Percentiles rank a stretch among this genome's conserved stretches.
These are phyloP conservation scores for Fonsecaea pedrosoi DNA, from an alignment of 2,329 filamentous ascomycete genomes.

Conservation along the genomic window DNA sequence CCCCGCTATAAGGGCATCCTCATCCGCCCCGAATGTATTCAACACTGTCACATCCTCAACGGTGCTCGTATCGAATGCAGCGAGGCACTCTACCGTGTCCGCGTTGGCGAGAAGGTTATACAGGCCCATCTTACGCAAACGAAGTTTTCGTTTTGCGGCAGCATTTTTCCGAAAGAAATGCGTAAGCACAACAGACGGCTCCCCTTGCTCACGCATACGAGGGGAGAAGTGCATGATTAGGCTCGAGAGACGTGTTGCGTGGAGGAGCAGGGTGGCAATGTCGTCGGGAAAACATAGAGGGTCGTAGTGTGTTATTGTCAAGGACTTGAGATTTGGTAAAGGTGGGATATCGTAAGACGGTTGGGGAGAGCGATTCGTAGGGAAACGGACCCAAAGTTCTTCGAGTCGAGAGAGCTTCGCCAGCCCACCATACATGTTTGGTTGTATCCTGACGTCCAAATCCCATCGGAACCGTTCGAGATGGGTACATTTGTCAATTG, in stretches of 20 bases:
- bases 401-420: conserved; percentile 57
- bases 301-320: conserved; percentile 66
- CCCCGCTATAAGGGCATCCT: conserved; percentile 31
- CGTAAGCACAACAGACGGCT: conserved; percentile 62
- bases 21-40: conserved; percentile 58
- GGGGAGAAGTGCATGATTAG: conserved; percentile 67
- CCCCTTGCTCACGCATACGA: conserved; percentile 65
- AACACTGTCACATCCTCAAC: conserved; percentile 61
- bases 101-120: conserved; percentile 64
- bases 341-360: conserved; percentile 63
- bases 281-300: conserved; percentile 70
- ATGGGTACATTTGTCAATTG: conserved; percentile 64
- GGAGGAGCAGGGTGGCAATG: conserved; percentile 61
- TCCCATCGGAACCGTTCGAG: conserved; percentile 66
- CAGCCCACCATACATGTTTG: conserved; percentile 65
- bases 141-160: conserved; percentile 54
- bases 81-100: conserved; percentile 56
- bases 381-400: conserved; percentile 63
- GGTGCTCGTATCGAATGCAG: conserved; percentile 50
- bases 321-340: conserved; percentile 60
- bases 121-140: conserved; percentile 59
- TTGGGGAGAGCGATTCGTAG: conserved; percentile 62
- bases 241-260: conserved; percentile 61
- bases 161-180: conserved; percentile 64
- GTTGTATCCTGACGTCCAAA: conserved; percentile 65